Base-by-base conservation (phyloP, 768 basidiomycete genomes). In the Hirschioporus abietinus region DNA sequence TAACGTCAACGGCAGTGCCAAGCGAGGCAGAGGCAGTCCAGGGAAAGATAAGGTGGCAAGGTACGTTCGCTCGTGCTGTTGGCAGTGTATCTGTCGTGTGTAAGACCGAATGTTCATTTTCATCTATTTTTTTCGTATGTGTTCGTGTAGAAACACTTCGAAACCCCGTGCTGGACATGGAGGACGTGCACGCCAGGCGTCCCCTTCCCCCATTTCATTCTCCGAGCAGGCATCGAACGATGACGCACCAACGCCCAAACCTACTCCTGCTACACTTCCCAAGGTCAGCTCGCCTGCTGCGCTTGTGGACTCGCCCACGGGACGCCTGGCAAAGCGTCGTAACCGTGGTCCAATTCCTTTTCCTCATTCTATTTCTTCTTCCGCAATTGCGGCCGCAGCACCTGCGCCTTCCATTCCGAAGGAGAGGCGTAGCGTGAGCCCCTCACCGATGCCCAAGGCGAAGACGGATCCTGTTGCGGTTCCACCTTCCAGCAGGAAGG, bases 391-490 rank as follows among this genome's bases (percentile, higher is more conserved):
- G 30, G 30, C 60, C 30, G 30, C 60, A 61, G 60, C 18, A 61
- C 60, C 60, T 24, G 12, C 60, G 10, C 24, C 60, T 61, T 6
- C 60, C 60, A 2, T 26, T 59, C 58, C 58, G n/a, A 2, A 25
- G 17, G 25, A 25, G 30, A 61, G 3, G 60, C 25, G 25, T 8
- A 24, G 30, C 25, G 15, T 17, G 30, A 61, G 60, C 60, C 60
- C 60, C 24, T 24, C 60, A 2, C 60, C 60, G 25, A 61, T 2
- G 15, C 42, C 42, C 42, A 61, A 61, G 60, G 60, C 60, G 23
- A 61, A 34, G 60, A 17, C 60, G 25, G 86, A 82, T 7, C 88
- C 87, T 20, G 73, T 77, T 68, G 62, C 70, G 63, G 23, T 64
- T 62, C 27, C 75, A 8, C 25, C 30, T 17, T 61, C 60, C 60